These are phyloP conservation scores for Chenopodium formosanum DNA, from an alignment of 148 eudicot genomes.

Conservation along the genomic window DNA sequence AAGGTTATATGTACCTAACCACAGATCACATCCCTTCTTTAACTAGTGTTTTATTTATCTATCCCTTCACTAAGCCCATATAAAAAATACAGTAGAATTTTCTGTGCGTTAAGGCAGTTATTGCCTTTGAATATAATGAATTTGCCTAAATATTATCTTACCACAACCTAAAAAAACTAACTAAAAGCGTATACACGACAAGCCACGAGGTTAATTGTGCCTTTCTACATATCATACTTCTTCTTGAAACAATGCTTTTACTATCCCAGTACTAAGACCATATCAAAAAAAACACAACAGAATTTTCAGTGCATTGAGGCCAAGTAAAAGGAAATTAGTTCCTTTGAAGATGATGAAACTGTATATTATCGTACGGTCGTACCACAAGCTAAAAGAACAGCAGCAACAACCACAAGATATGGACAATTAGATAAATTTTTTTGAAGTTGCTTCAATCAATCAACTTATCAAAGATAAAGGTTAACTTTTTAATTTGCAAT, in stretches of 20 bases:
- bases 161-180: neutral
- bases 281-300: too few species aligned
- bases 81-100: too few species aligned
- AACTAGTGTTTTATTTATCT: too few species aligned
- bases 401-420: too few species aligned
- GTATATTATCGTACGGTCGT: neutral
- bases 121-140: neutral
- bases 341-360: neutral
- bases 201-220: too few species aligned
- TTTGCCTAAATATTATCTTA: neutral
- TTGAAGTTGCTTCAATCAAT: too few species aligned
- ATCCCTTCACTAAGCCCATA: neutral
- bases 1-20: too few species aligned
- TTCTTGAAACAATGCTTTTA: neutral
- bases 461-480: too few species aligned
- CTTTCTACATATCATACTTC: neutral
- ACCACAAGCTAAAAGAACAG: neutral
- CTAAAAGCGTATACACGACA: too few species aligned
- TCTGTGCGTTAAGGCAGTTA: neutral
- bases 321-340: neutral
- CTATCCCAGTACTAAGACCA: neutral
- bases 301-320: neutral
- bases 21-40: too few species aligned
- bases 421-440: too few species aligned
- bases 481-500: neutral